These are phyloP conservation scores for Aurifilum marmelostoma DNA, from an alignment of 2,329 filamentous ascomycete species.

Conservation along the genomic window DNA sequence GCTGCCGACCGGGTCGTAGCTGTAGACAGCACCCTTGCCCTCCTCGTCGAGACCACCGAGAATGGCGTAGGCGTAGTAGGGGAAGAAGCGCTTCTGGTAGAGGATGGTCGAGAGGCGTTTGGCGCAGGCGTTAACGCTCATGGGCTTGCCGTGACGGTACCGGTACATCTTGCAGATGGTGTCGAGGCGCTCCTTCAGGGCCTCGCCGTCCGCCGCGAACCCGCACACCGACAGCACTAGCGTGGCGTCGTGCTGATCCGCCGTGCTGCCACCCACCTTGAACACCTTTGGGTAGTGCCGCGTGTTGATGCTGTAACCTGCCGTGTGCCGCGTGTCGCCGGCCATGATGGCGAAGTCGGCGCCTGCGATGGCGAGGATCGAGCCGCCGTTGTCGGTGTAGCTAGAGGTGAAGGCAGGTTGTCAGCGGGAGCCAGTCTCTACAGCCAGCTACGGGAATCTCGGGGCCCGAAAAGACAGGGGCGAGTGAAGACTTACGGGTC, in stretches of 20 bases:
- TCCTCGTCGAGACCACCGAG: conserved; percentile 93
- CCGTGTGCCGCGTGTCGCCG: conserved; percentile 93
- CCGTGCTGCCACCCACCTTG: conserved; percentile 89
- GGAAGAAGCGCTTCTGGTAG: conserved; percentile 98
- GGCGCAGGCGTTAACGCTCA: conserved; percentile 91
- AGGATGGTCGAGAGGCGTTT: conserved; percentile 94
- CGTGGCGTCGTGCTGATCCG: conserved; percentile 80
- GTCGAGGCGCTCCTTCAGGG: conserved; percentile 91
- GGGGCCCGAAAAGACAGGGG: neutral
- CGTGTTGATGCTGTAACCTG: conserved; percentile 99
- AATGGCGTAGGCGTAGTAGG: conserved; percentile 96
- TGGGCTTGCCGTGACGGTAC: conserved; percentile 96
- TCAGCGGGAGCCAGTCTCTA: conserved; percentile 8
- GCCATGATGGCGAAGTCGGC: conserved; percentile 95
- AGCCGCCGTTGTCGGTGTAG: conserved; percentile 98
- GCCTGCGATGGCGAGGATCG: conserved; percentile 91
- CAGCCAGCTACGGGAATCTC: too few species aligned
- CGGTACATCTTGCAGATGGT: conserved; percentile 98
- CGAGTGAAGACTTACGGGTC: conserved; percentile 71
- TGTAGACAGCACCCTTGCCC: conserved; percentile 91
- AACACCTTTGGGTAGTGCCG: conserved; percentile 95
- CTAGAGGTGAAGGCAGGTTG: conserved; percentile 47
- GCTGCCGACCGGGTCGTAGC: conserved; percentile 95
- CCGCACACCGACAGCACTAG: conserved; percentile 93
- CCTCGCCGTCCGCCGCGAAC: conserved; percentile 92